phyloP scores from a whole-genome alignment of 2,329 filamentous ascomycete genomes.

The Ceratocystis papillata region DNA sequence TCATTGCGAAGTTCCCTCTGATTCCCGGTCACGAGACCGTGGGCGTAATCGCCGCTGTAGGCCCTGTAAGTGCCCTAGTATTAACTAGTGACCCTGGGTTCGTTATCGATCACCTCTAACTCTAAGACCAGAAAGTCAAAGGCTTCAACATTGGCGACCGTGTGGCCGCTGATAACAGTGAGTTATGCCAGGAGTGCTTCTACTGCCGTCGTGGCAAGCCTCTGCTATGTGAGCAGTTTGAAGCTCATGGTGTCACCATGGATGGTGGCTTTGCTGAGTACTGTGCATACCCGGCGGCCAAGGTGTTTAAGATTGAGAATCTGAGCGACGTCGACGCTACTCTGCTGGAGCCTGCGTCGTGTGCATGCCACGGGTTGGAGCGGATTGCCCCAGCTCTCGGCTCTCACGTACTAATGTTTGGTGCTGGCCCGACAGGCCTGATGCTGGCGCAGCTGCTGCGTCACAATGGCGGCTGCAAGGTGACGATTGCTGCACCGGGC shows the following conservation, averaged over 20 bases:
- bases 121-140: slow-evolving; percentile 39
- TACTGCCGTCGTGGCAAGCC: slow-evolving; percentile 60
- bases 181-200: slow-evolving; percentile 61
- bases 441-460: slow-evolving; percentile 52
- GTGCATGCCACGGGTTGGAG: slow-evolving; percentile 59
- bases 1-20: slow-evolving; percentile 51
- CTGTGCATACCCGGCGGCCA: slow-evolving; percentile 41
- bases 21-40: slow-evolving; percentile 60
- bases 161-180: slow-evolving; percentile 53
- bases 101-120: background rate
- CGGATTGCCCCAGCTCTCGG: slow-evolving; percentile 57
- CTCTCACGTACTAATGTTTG: slow-evolving; percentile 54
- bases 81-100: background rate
- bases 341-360: slow-evolving; percentile 59
- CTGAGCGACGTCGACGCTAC: slow-evolving; percentile 58
- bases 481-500: slow-evolving; percentile 57
- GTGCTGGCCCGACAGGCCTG: slow-evolving; percentile 56
- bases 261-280: slow-evolving; percentile 66
- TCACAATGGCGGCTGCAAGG: slow-evolving; percentile 56
- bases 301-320: slow-evolving; percentile 56
- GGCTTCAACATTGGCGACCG: slow-evolving; percentile 52
- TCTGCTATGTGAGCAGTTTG: slow-evolving; percentile 58
- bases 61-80: slow-evolving; percentile 31
- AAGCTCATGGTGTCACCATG: slow-evolving; percentile 55
- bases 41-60: slow-evolving; percentile 50